Percentiles rank a stretch among this genome's conserved stretches.
phyloP scores from a whole-genome alignment of 805 yeast species.

The Pichia rugopelliculosa region DNA sequence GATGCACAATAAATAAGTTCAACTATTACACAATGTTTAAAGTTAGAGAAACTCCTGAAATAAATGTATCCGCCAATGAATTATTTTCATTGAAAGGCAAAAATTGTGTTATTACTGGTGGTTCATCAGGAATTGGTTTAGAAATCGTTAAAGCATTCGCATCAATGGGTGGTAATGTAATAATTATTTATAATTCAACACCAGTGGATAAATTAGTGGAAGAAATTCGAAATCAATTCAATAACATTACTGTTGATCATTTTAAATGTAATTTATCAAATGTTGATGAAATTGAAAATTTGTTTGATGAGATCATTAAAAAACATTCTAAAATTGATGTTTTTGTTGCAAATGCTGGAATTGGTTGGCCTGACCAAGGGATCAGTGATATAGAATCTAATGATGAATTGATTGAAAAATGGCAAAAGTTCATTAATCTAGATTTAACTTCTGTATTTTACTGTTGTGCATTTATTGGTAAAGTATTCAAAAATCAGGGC shows the following conservation, averaged over 20 bases:
- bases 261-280: constrained; percentile 29
- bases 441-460: constrained; percentile 78
- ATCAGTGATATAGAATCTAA: constrained; percentile 34
- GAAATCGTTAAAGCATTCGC: constrained; percentile 46
- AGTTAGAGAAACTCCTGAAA: constrained; percentile 2
- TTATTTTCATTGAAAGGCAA: constrained; percentile 35
- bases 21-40: not conserved
- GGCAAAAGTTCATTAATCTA: constrained; percentile 66
- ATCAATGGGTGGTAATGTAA: constrained; percentile 39
- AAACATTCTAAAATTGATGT: constrained; percentile 36
- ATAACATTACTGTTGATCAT: constrained; percentile 14
- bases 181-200: constrained; percentile 30
- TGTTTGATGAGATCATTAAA: constrained; percentile 21
- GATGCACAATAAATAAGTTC: not conserved
- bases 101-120: constrained; percentile 45
- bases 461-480: constrained; percentile 69
- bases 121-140: constrained; percentile 51
- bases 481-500: constrained; percentile 63
- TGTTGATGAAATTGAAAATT: constrained; percentile 24
- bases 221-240: constrained; percentile 9
- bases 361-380: constrained; percentile 69
- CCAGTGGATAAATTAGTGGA: constrained; percentile 10
- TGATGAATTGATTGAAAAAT: constrained; percentile 43
- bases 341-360: constrained; percentile 45
- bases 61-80: constrained; percentile 8